Base-by-base conservation (phyloP, 768 basidiomycete genomes). In the Xanthoconium stramineum region DNA sequence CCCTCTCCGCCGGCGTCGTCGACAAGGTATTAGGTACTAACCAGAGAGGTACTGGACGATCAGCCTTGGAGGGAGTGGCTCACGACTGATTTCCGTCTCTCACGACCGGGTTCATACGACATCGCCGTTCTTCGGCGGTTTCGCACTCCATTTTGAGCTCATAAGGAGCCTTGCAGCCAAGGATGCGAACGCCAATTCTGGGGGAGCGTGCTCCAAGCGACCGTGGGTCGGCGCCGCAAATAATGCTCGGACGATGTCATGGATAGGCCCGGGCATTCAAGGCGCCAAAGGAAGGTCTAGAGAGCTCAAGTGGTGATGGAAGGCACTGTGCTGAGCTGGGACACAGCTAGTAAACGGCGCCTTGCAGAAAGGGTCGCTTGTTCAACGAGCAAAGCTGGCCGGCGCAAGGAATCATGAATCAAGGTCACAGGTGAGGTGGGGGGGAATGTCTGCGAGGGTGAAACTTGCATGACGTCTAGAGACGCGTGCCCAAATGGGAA, bases 1-100 rank as follows among this genome's bases (percentile, higher is more conserved):
- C n/a, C 90, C 60, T 94, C 91, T 69, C 91, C 89, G 39, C 88
- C 87, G 12, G 90, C 89, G 69, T 94, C 91, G 69, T 93, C 91
- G 52, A 93, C 83, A 30, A 94, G 83, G 66, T 91, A 24, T 24
- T 24, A 24, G 24, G 24, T 24, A 24, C 24, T 24, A 91, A 39
- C 91, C 91, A n/a, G 89, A 78, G 32, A 94, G 80, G 67, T 94
- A 94, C 57, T 92, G 87, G 5, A 93, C 85, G 59, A 94, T 81
- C 58, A 91, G 81, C 67, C 93, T 91, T 64, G 24, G 55, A 24
- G 35, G 12, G 35, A 15, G 50, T 52, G 35, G 3, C 9, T 12
- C 4, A 24, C 24, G 37, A 65, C 67, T 8, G 6, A 74, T 77
- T 79, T 61, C 84, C 84, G 61, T 89, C 81, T 61, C 74, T 74